Evolutionary conservation across 306 rosid species (phyloP).

Genomic region (Casuarina equisetifolia): DNA sequence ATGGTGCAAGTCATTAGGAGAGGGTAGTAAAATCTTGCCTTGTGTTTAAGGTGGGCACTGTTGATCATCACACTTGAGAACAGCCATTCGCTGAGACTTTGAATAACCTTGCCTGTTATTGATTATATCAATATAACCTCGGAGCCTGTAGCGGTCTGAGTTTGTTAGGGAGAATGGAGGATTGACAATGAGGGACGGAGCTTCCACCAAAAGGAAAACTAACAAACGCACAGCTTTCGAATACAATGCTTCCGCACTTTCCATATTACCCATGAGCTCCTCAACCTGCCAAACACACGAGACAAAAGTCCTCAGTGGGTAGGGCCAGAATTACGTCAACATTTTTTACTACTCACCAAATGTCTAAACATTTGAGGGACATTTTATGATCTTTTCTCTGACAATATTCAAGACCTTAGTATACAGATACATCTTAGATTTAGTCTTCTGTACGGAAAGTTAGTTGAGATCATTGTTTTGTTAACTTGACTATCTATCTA

Average conservation of each 20-base stretch:
- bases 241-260: slow-evolving; percentile 68
- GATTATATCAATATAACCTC: slow-evolving; percentile 68
- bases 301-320: slow-evolving; percentile 20
- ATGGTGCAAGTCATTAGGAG: slow-evolving; percentile 23
- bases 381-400: slow-evolving; percentile 1
- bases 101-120: slow-evolving; percentile 77
- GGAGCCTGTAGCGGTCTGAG: slow-evolving; percentile 85
- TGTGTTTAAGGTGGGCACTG: slow-evolving; percentile 47
- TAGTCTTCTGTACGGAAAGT: background rate
- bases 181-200: slow-evolving; percentile 86
- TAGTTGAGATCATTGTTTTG: background rate
- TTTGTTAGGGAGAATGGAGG: slow-evolving; percentile 89
- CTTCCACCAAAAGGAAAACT: slow-evolving; percentile 83
- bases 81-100: slow-evolving; percentile 73
- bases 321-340: slow-evolving; percentile 9
- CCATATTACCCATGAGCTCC: slow-evolving; percentile 88
- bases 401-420: background rate
- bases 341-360: slow-evolving; percentile 12
- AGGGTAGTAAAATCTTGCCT: slow-evolving; percentile 29
- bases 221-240: slow-evolving; percentile 70
- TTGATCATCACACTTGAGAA: slow-evolving; percentile 60
- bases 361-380: slow-evolving; percentile 1
- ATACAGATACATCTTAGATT: background rate
- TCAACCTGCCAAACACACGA: slow-evolving; percentile 66
- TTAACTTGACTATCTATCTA: background rate